Percentiles rank a stretch among this genome's conserved stretches.
Evolutionary conservation across 371 early-diverging fungal species (phyloP).

Genomic region (Mortierella polycephala): DNA sequence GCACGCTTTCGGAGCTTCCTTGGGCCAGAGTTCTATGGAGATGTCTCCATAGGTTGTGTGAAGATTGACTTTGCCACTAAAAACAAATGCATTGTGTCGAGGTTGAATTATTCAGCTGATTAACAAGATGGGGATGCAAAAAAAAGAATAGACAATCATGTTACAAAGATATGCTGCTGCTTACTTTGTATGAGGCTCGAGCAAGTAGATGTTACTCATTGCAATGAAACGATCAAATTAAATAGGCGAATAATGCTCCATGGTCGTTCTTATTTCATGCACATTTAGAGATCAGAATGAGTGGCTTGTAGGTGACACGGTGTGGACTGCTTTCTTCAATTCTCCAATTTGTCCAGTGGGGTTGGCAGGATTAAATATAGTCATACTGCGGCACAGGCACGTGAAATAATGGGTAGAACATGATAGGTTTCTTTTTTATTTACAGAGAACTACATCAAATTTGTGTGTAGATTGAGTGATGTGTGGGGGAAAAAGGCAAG

Average conservation of each 20-base stretch:
- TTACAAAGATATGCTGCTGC: too few species aligned
- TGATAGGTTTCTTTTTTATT: constrained; percentile 10
- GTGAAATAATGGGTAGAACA: background rate
- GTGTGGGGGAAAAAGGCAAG: constrained; percentile 10
- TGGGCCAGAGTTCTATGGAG: constrained; percentile 93
- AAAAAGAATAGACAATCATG: background rate
- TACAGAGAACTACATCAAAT: background rate
- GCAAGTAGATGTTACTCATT: constrained; percentile 80
- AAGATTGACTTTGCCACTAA: constrained; percentile 89
- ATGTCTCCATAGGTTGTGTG: constrained; percentile 90
- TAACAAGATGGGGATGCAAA: background rate
- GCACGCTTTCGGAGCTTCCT: constrained; percentile 91
- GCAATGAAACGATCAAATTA: background rate
- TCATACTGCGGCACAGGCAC: background rate
- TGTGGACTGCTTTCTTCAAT: too few species aligned
- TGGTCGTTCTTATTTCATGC: background rate
- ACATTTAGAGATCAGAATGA: background rate
- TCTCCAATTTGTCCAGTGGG: too few species aligned
- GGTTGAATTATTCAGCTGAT: too few species aligned
- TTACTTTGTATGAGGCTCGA: constrained; percentile 80
- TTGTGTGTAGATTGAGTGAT: background rate
- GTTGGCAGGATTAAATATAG: background rate
- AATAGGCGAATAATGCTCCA: background rate
- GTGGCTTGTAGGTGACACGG: constrained; percentile 1
- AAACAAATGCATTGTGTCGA: too few species aligned